Conservation (phyloP, 352 stramenopile genomes). For the Saprolegnia parasitica region DNA sequence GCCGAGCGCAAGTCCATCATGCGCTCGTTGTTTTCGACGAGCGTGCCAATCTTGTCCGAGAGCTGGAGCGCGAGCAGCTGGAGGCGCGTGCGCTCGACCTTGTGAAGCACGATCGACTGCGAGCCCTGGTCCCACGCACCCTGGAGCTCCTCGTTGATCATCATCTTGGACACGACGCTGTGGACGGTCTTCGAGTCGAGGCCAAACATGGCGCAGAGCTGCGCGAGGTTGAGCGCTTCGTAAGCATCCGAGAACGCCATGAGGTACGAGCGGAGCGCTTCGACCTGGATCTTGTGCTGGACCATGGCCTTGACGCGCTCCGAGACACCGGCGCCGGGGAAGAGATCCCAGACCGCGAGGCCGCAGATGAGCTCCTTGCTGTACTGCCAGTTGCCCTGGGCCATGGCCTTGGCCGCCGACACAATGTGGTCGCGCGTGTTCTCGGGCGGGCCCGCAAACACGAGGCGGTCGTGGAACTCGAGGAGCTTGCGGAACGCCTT, state of each 20-base stretch:
- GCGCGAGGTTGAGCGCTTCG: constrained; percentile 91
- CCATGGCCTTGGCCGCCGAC: constrained; percentile 90
- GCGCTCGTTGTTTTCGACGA: constrained; percentile 88
- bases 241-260: constrained; percentile 95
- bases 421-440: constrained; percentile 98
- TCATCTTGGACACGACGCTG: constrained; percentile 99
- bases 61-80: constrained; percentile 96
- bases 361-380: constrained; percentile 82
- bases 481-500: constrained; percentile 94
- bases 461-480: constrained; percentile 85
- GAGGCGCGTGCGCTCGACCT: constrained; percentile 90
- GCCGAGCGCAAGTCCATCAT: constrained; percentile 81
- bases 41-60: constrained; percentile 88
- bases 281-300: constrained; percentile 92
- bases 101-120: constrained; percentile 94
- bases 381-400: constrained; percentile 94
- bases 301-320: constrained; percentile 90
- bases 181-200: constrained; percentile 95
- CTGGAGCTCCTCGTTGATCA: constrained; percentile 97
- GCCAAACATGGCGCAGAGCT: constrained; percentile 97
- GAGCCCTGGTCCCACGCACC: constrained; percentile 98
- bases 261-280: constrained; percentile 95
- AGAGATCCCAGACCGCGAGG: constrained; percentile 94
- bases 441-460: constrained; percentile 97
- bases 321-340: constrained; percentile 82